Evolutionary conservation across 2,329 filamentous ascomycete species (phyloP).

Genomic region (Colletotrichum cordylinicola): DNA sequence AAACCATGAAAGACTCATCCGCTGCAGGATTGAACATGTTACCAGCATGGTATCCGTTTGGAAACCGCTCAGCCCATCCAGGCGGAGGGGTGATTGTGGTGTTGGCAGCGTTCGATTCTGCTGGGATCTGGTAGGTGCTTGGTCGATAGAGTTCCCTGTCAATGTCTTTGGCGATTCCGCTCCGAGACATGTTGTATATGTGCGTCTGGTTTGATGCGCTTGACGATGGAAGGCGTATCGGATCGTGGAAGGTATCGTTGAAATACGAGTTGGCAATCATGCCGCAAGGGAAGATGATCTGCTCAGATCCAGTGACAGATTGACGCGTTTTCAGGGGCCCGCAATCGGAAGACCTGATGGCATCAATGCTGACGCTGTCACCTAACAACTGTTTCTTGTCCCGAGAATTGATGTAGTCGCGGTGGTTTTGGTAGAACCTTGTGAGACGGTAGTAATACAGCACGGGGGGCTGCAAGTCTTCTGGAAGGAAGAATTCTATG

Average conservation of each 20-base stretch:
- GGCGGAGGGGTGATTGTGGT: not conserved
- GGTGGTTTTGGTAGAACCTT: not conserved
- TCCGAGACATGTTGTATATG: not conserved
- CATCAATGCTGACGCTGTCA: not conserved
- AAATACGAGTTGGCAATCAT: not conserved
- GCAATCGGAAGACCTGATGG: not conserved
- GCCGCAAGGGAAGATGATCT: not conserved
- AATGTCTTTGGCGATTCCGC: not conserved
- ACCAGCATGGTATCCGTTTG: not conserved
- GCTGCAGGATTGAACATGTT: not conserved
- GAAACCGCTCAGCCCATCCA: not conserved
- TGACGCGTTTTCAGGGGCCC: not conserved
- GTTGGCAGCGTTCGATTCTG: not conserved
- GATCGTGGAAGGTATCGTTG: not conserved
- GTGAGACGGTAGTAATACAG: not conserved
- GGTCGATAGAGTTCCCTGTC: not conserved
- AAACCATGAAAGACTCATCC: constrained; percentile 2
- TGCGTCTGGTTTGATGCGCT: not conserved
- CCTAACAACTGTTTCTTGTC: not conserved
- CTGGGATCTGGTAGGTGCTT: not conserved
- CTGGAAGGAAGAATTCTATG: not conserved
- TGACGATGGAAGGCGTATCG: not conserved
- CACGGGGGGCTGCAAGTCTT: not conserved
- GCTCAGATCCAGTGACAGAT: not conserved
- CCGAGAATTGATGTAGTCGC: not conserved